Evolutionary conservation across 2,329 filamentous ascomycete species (phyloP).

Genomic region (Pseudogymnoascus destructans): DNA sequence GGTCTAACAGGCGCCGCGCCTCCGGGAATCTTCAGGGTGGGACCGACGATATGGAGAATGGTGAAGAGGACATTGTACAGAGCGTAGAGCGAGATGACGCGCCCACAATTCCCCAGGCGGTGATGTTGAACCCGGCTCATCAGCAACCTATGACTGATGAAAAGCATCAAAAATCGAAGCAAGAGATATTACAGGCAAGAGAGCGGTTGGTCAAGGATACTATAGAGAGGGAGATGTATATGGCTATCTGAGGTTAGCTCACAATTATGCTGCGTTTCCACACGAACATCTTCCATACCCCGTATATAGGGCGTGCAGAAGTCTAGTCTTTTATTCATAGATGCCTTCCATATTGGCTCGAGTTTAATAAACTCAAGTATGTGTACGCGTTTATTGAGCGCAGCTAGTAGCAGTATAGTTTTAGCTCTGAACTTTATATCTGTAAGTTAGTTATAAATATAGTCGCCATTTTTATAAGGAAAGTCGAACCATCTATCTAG

Average conservation of each 20-base stretch:
- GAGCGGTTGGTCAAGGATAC: constrained; percentile 14
- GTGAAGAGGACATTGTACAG: neutral
- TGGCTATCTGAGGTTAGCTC: neutral
- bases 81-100: neutral
- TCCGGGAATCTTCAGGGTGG: neutral
- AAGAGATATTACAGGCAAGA: constrained; percentile 9
- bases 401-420: neutral
- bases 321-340: neutral
- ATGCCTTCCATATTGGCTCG: neutral
- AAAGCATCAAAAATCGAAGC: neutral
- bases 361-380: neutral
- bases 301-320: too few species aligned
- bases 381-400: neutral
- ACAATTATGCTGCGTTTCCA: neutral
- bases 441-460: neutral
- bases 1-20: neutral
- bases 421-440: neutral
- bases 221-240: constrained; percentile 14
- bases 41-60: neutral
- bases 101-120: neutral
- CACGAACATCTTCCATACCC: neutral
- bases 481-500: neutral
- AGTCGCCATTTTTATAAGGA: neutral
- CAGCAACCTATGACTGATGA: neutral
- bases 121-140: neutral